A percentile compares a stretch with the other conserved stretches of the same genome.
Evolutionary conservation across 2,329 filamentous ascomycete species (phyloP).

Genomic region (Aspergillus quadrilineatus): DNA sequence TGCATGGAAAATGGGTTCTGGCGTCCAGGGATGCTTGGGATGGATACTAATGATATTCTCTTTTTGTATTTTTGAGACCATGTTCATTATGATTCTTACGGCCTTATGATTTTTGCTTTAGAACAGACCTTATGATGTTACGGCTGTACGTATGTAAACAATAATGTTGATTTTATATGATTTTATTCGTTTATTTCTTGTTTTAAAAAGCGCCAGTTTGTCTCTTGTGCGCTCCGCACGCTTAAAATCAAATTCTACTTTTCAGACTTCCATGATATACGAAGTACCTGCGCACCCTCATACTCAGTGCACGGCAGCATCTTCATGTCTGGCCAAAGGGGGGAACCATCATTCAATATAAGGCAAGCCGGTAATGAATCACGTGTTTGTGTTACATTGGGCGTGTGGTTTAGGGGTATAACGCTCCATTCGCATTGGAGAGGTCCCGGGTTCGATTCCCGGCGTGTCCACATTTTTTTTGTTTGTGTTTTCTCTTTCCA

Average conservation of each 20-base stretch:
- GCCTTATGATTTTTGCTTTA: conserved; percentile 1
- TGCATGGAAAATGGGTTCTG: background rate
- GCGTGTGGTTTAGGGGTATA: background rate
- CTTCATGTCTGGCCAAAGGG: too few species aligned
- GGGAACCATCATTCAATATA: background rate
- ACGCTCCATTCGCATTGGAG: background rate
- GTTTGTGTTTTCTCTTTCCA: background rate
- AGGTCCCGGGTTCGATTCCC: background rate
- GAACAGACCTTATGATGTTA: conserved; percentile 23
- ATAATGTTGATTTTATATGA: background rate
- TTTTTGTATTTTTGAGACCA: conserved; percentile 5
- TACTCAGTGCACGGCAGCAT: too few species aligned
- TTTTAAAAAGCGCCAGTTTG: background rate
- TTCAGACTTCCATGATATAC: too few species aligned
- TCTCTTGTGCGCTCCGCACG: too few species aligned
- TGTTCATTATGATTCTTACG: conserved; percentile 11
- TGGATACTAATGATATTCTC: background rate
- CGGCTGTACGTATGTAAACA: conserved; percentile 15
- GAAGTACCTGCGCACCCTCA: too few species aligned
- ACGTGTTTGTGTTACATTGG: background rate
- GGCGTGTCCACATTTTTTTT: background rate
- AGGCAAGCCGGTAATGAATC: too few species aligned
- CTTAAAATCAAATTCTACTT: too few species aligned
- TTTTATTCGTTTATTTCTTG: background rate
- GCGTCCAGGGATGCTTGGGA: background rate